A percentile compares a stretch with the other conserved stretches of the same genome.
These are phyloP conservation scores for Nitzschia sp. DNA, from an alignment of 108 stramenopile species.

Conservation along the genomic window DNA sequence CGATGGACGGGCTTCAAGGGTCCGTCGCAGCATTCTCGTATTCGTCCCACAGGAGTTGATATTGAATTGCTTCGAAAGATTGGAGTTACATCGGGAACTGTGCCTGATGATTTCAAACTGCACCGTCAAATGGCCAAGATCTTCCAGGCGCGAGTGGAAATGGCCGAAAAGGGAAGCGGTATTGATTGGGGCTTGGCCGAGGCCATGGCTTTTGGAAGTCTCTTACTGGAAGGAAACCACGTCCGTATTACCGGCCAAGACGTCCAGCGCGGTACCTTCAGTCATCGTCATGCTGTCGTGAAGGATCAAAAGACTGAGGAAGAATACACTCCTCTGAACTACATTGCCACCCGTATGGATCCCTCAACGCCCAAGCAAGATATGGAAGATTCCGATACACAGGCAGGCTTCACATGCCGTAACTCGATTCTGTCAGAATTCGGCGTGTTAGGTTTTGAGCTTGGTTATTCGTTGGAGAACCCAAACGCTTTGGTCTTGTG, in stretches of 20 bases:
- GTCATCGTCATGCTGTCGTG: constrained; percentile 96
- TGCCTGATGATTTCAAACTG: constrained; percentile 90
- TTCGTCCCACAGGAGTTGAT: constrained; percentile 93
- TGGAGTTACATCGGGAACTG: constrained; percentile 79
- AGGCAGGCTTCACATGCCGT: constrained; percentile 89
- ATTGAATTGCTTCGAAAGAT: constrained; percentile 78
- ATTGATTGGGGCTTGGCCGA: constrained; percentile 99
- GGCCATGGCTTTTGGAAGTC: constrained; percentile 96
- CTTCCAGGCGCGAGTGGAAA: constrained; percentile 80
- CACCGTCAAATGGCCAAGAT: constrained; percentile 95
- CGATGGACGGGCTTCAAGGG: constrained; percentile 95
- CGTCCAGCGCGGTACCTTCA: constrained; percentile 96
- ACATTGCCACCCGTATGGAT: constrained; percentile 79
- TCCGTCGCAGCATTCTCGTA: constrained; percentile 85
- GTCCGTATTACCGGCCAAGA: constrained; percentile 99
- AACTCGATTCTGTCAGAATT: constrained; percentile 98
- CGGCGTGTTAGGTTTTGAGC: constrained; percentile 98
- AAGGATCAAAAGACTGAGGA: constrained; percentile 94
- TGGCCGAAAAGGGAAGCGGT: constrained; percentile 83
- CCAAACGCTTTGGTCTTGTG: constrained; percentile 95
- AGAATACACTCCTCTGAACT: constrained; percentile 92
- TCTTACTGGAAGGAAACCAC: constrained; percentile 97
- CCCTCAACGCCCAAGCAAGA: constrained; percentile 85
- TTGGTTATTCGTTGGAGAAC: constrained; percentile 96
- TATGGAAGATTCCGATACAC: constrained; percentile 73